A percentile compares a stretch with the other conserved stretches of the same genome.
These are phyloP conservation scores for Carex kokanica DNA, from an alignment of 176 grass and related monocot species.

Conservation along the genomic window DNA sequence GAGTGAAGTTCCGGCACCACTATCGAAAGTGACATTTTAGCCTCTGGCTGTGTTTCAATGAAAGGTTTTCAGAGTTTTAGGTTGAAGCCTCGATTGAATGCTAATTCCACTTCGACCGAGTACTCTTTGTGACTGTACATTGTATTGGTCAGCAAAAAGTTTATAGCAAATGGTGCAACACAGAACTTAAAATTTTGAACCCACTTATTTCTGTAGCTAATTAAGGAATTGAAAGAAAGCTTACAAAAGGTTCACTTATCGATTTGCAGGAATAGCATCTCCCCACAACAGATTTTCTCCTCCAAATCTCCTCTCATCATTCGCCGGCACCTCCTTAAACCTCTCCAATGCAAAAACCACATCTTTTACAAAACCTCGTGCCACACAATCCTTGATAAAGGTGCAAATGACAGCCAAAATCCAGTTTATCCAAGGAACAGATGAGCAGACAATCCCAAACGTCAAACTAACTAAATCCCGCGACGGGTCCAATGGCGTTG, in stretches of 20 bases:
- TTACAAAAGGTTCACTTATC: constrained; percentile 11
- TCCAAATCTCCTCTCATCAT: constrained; percentile 33
- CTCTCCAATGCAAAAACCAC: constrained; percentile 11
- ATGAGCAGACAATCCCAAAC: constrained; percentile 92
- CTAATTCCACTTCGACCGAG: neutral
- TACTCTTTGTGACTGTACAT: neutral
- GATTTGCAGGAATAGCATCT: constrained; percentile 21
- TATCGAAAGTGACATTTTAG: neutral
- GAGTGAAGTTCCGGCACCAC: neutral
- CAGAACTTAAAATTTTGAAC: neutral
- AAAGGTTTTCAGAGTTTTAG: neutral
- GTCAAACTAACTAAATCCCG: constrained; percentile 85
- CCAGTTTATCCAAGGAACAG: constrained; percentile 92
- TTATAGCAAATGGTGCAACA: neutral
- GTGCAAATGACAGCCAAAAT: constrained; percentile 62
- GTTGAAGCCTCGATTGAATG: neutral
- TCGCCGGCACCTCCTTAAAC: constrained; percentile 45
- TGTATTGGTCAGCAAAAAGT: neutral
- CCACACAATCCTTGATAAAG: constrained; percentile 18
- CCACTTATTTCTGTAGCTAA: neutral
- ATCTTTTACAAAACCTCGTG: neutral
- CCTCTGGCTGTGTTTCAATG: neutral
- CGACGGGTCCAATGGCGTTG: constrained; percentile 74
- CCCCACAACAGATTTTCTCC: constrained; percentile 23
- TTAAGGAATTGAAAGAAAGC: neutral